A percentile compares a stretch with the other conserved stretches of the same genome.
Evolutionary conservation across 192 early-diverging fungal genomes (phyloP).

Genomic region (Paraglomus brasilianum): DNA sequence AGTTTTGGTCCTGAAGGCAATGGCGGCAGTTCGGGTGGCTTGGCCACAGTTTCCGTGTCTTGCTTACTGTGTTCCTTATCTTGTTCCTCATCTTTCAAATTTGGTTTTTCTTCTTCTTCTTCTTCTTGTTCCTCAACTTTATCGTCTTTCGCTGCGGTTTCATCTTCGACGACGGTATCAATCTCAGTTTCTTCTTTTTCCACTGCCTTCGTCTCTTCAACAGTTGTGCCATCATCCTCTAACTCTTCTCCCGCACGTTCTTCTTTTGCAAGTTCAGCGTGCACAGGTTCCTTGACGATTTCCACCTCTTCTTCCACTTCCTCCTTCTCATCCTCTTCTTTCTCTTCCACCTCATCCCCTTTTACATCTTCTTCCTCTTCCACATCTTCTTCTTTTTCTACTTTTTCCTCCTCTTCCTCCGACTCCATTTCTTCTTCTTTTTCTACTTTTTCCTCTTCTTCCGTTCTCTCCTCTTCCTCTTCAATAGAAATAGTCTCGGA

Average conservation of each 20-base stretch:
- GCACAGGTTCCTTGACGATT: neutral
- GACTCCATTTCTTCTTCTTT: neutral
- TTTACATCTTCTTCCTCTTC: conserved; percentile 19
- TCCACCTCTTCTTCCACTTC: neutral
- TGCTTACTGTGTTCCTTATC: conserved; percentile 30
- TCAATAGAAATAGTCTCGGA: conserved; percentile 9
- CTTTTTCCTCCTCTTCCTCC: neutral
- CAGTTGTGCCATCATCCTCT: neutral
- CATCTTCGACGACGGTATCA: neutral
- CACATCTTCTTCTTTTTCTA: neutral
- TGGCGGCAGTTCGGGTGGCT: conserved; percentile 38
- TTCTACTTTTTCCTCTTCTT: neutral
- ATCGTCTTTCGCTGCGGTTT: neutral
- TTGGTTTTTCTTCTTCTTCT: conserved; percentile 10
- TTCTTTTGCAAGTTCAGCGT: neutral
- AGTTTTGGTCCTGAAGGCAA: conserved; percentile 33
- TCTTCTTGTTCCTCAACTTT: neutral
- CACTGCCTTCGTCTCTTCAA: neutral
- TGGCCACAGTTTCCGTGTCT: conserved; percentile 36
- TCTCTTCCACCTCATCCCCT: neutral
- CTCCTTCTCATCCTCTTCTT: neutral
- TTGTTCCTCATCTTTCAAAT: conserved; percentile 36
- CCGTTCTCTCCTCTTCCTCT: neutral
- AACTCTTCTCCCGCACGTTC: neutral
- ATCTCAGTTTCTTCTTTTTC: neutral